Percentiles rank a stretch among this genome's conserved stretches.
phyloP scores from a whole-genome alignment of 768 basidiomycete species.

The Tylopilus sp. region DNA sequence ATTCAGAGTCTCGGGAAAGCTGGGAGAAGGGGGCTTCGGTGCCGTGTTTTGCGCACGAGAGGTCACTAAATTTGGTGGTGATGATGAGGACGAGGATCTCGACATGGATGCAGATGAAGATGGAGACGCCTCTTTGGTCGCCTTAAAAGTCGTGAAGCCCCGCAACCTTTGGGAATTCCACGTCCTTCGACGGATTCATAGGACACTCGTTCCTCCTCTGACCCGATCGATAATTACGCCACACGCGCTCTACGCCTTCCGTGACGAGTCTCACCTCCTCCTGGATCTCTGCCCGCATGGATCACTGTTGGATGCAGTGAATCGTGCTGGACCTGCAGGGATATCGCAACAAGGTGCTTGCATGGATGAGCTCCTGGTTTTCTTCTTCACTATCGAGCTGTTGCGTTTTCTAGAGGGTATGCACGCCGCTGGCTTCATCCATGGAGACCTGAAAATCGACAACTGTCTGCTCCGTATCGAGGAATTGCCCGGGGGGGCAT shows the following conservation, averaged over 20 bases:
- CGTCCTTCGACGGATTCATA: slow-evolving; percentile 74
- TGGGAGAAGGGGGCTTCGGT: slow-evolving; percentile 97
- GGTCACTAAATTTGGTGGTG: slow-evolving; percentile 38
- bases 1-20: slow-evolving; percentile 76
- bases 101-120: slow-evolving; percentile 50
- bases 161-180: slow-evolving; percentile 91
- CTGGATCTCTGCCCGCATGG: slow-evolving; percentile 90
- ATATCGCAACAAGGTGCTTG: slow-evolving; percentile 76
- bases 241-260: slow-evolving; percentile 76
- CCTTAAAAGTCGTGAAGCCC: slow-evolving; percentile 90
- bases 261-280: slow-evolving; percentile 87
- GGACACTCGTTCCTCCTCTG: slow-evolving; percentile 54
- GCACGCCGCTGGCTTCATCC: slow-evolving; percentile 83
- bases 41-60: slow-evolving; percentile 86
- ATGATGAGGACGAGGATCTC: slow-evolving; percentile 42
- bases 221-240: slow-evolving; percentile 72
- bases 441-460: slow-evolving; percentile 98
- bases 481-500: slow-evolving; percentile 66
- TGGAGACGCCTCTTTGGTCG: slow-evolving; percentile 58
- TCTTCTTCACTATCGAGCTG: slow-evolving; percentile 94
- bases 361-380: slow-evolving; percentile 88
- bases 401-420: slow-evolving; percentile 78
- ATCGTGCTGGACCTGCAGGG: slow-evolving; percentile 71
- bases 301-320: slow-evolving; percentile 88
- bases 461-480: slow-evolving; percentile 95